phyloP scores from a whole-genome alignment of 2,329 filamentous ascomycete species.

The Colletotrichum abscissum region DNA sequence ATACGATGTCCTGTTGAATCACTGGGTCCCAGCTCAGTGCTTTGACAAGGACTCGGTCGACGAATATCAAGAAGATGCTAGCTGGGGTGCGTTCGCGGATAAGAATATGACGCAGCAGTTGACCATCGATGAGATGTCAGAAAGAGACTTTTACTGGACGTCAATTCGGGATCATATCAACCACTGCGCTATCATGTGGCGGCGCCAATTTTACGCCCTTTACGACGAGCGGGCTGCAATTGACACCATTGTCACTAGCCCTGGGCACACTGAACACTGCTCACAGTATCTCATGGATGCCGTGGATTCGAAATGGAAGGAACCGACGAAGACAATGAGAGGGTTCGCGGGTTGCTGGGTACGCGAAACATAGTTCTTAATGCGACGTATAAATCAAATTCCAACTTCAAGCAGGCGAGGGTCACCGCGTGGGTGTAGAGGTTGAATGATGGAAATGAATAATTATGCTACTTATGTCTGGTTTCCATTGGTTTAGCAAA shows the following conservation, averaged over 20 bases:
- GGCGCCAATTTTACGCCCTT: conserved; percentile 40
- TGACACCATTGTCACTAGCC: conserved; percentile 39
- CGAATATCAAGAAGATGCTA: conserved; percentile 41
- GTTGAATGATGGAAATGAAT: too few relatives aligned
- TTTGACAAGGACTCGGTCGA: conserved; percentile 39
- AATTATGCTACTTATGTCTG: too few relatives aligned
- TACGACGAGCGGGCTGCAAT: conserved; percentile 38
- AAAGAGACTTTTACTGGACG: conserved; percentile 39
- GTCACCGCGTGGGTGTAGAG: too few relatives aligned
- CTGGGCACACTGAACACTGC: conserved; percentile 43
- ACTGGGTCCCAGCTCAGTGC: conserved; percentile 40
- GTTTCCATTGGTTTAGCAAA: too few relatives aligned
- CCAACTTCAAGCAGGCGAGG: too few relatives aligned
- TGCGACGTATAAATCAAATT: too few relatives aligned
- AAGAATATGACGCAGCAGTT: conserved; percentile 38
- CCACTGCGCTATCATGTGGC: conserved; percentile 43
- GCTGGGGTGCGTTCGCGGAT: conserved; percentile 40
- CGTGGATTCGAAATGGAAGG: conserved; percentile 34
- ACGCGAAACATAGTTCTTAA: not conserved
- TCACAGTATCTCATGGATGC: conserved; percentile 42
- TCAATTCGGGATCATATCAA: conserved; percentile 41
- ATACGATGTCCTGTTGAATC: conserved; percentile 41
- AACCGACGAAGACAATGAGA: conserved; percentile 35
- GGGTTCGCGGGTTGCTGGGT: conserved; percentile 35
- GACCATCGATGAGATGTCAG: conserved; percentile 38